A percentile compares a stretch with the other conserved stretches of the same genome.
Evolutionary conservation across 192 early-diverging fungal genomes (phyloP).

Genomic region (Backusella parvicylindrica): DNA sequence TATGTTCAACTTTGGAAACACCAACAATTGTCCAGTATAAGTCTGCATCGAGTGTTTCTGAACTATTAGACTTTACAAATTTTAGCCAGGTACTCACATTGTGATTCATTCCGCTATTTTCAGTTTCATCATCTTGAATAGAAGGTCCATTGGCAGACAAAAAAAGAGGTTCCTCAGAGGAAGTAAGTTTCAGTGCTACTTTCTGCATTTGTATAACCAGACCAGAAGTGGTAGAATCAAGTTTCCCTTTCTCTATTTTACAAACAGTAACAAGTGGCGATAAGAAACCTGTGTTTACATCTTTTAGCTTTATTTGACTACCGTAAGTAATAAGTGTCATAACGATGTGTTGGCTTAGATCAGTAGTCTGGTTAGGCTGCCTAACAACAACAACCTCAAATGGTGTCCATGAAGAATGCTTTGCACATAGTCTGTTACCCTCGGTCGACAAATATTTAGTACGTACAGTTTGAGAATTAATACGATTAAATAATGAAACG

Average conservation of each 20-base stretch:
- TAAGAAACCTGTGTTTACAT: conserved; percentile 57
- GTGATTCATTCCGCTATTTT: not conserved
- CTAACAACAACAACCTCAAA: conserved; percentile 50
- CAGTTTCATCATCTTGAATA: not conserved
- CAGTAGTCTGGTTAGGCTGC: not conserved
- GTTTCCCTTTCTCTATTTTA: conserved; percentile 74
- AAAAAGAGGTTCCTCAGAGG: conserved; percentile 35
- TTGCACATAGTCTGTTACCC: conserved; percentile 53
- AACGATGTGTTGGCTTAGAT: not conserved
- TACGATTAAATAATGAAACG: conserved; percentile 86
- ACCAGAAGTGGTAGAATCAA: conserved; percentile 55
- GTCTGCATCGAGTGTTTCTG: conserved; percentile 63
- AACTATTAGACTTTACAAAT: not conserved
- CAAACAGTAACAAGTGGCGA: conserved; percentile 70
- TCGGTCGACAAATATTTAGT: conserved; percentile 80
- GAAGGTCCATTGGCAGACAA: conserved; percentile 39
- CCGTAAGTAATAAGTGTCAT: conserved; percentile 62
- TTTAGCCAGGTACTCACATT: conserved; percentile 5
- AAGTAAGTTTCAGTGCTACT: conserved; percentile 54
- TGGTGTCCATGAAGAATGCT: conserved; percentile 56
- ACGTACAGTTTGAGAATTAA: conserved; percentile 86
- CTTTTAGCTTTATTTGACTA: conserved; percentile 66
- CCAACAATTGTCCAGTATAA: conserved; percentile 86
- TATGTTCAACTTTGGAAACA: conserved; percentile 55
- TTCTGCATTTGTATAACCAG: conserved; percentile 87